A percentile compares a stretch with the other conserved stretches of the same genome.
Evolutionary conservation across 768 basidiomycete genomes (phyloP).

Genomic region (Lyophyllum atratum): DNA sequence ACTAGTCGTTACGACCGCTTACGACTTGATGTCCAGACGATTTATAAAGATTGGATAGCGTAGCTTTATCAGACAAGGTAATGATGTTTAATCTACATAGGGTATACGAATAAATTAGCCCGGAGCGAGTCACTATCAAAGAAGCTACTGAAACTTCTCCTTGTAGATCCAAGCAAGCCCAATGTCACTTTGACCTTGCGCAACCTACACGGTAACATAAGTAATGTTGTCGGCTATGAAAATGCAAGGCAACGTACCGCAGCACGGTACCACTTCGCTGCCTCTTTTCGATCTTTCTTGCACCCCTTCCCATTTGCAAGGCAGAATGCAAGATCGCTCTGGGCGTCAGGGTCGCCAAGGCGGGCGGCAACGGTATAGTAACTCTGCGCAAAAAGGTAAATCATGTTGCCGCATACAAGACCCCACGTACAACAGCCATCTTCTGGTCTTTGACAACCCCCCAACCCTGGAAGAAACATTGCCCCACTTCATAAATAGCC

Average conservation of each 20-base stretch:
- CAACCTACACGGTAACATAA: slow-evolving; percentile 28
- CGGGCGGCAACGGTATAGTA: slow-evolving; percentile 85
- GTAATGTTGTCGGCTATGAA: neutral
- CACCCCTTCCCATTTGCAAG: slow-evolving; percentile 85
- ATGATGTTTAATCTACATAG: neutral
- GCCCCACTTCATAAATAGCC: slow-evolving; percentile 90
- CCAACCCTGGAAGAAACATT: slow-evolving; percentile 94
- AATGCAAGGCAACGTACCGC: slow-evolving; percentile 52
- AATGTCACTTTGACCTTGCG: slow-evolving; percentile 78
- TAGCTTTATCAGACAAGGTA: too few species aligned
- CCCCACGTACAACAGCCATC: slow-evolving; percentile 75
- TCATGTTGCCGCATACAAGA: neutral
- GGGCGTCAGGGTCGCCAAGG: slow-evolving; percentile 86
- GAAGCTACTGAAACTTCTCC: slow-evolving; percentile 64
- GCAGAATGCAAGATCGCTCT: slow-evolving; percentile 84
- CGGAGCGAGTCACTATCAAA: neutral
- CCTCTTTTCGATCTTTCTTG: slow-evolving; percentile 84
- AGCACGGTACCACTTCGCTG: slow-evolving; percentile 90
- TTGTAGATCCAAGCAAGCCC: slow-evolving; percentile 93
- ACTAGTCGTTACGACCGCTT: too few species aligned
- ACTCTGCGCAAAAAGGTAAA: slow-evolving; percentile 43
- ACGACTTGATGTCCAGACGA: too few species aligned
- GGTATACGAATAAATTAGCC: neutral
- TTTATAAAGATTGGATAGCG: too few species aligned
- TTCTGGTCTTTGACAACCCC: slow-evolving; percentile 85